Percentiles rank a stretch among this genome's conserved stretches.
phyloP scores from a whole-genome alignment of 108 stramenopile species.

The Poteriospumella lacustris region DNA sequence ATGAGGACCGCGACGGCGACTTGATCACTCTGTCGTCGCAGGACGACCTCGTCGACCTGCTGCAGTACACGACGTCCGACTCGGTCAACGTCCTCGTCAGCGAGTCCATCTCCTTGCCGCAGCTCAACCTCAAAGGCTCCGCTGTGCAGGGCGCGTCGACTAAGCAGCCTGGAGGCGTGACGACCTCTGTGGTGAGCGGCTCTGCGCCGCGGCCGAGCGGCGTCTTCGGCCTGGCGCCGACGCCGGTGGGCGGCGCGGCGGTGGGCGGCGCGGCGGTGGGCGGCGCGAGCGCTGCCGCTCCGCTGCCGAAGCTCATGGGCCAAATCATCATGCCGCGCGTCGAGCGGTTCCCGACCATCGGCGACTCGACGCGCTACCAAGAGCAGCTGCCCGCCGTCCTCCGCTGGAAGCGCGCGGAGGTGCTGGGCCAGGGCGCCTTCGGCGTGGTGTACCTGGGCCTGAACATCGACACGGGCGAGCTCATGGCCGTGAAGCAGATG shows the following conservation, averaged over 20 bases:
- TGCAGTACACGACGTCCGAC: neutral
- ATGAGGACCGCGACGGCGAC: conserved; percentile 35
- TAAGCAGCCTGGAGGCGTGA: neutral
- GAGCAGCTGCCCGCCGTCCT: neutral
- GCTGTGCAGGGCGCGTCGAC: neutral
- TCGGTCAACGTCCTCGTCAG: neutral
- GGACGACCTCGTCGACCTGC: conserved; percentile 27
- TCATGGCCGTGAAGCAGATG: conserved; percentile 55
- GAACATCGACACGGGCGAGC: conserved; percentile 54
- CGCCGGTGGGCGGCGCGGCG: too few species aligned
- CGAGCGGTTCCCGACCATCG: neutral
- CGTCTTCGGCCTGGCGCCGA: too few species aligned
- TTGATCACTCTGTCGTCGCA: conserved; percentile 28
- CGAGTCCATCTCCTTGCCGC: neutral
- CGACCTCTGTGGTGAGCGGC: too few species aligned
- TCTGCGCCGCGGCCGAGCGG: too few species aligned
- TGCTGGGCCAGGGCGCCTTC: conserved; percentile 55
- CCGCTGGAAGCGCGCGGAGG: conserved; percentile 54
- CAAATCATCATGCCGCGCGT: too few species aligned
- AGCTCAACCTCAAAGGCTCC: neutral
- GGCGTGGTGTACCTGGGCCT: conserved; percentile 51
- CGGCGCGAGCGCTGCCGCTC: too few species aligned
- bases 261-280: too few species aligned
- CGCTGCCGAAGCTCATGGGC: too few species aligned
- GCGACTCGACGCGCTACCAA: neutral